Evolutionary conservation across 306 rosid species (phyloP).

Genomic region (Phaseolus lunatus): DNA sequence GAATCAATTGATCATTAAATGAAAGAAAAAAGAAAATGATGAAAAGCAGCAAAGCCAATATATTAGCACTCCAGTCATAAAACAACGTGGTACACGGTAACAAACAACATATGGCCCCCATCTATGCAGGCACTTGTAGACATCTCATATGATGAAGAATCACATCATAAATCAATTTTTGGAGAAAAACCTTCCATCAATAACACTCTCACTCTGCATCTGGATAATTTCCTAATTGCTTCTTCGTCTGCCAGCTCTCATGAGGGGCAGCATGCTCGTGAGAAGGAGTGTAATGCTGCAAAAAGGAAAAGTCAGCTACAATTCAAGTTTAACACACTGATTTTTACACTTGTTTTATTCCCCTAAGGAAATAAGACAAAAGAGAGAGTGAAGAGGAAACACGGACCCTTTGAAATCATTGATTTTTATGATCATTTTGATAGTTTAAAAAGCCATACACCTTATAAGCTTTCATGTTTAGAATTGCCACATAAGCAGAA

Average conservation of each 20-base stretch:
- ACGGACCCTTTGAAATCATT: conserved; percentile 25
- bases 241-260: conserved; percentile 90
- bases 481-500: conserved; percentile 29
- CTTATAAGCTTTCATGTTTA: conserved; percentile 34
- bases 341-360: conserved; percentile 30
- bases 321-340: conserved; percentile 16
- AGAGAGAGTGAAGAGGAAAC: background rate
- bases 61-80: conserved; percentile 49
- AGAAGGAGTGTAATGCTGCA: conserved; percentile 81
- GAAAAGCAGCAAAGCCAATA: conserved; percentile 41
- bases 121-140: conserved; percentile 53
- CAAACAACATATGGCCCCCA: conserved; percentile 61
- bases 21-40: conserved; percentile 12
- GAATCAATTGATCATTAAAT: conserved; percentile 51
- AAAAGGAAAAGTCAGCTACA: conserved; percentile 42
- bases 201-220: conserved; percentile 54
- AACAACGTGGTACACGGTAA: conserved; percentile 50
- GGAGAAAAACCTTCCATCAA: conserved; percentile 45
- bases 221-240: conserved; percentile 67
- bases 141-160: conserved; percentile 65
- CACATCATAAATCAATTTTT: conserved; percentile 52
- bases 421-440: conserved; percentile 1
- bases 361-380: conserved; percentile 21
- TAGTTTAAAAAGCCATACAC: conserved; percentile 21
- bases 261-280: conserved; percentile 72